Conservation (phyloP, 2,329 filamentous ascomycete species). For the Exophiala alcalophila region DNA sequence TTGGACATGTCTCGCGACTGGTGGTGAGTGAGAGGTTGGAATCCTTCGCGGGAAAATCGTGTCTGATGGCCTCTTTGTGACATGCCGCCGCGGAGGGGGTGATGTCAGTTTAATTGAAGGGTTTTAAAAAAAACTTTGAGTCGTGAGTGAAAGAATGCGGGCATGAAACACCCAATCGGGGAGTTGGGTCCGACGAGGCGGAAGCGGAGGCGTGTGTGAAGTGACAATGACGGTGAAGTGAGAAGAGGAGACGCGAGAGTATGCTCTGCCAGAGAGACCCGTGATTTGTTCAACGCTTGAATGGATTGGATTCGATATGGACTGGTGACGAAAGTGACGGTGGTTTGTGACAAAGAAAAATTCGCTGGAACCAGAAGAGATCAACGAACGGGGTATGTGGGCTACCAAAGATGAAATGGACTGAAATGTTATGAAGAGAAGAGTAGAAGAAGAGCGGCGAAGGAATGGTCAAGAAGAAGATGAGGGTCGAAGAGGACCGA, state of each 20-base stretch:
- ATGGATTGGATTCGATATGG: background rate
- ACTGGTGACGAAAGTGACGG: no score
- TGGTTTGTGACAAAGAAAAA: background rate
- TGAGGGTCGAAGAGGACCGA: background rate
- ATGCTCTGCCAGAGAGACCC: slow-evolving; percentile 11
- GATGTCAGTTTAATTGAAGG: slow-evolving; percentile 18
- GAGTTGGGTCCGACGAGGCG: background rate
- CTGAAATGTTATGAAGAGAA: background rate
- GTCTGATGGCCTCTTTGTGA: slow-evolving; percentile 31
- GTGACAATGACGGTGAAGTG: background rate
- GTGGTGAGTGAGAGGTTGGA: slow-evolving; percentile 41
- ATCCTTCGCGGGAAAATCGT: slow-evolving; percentile 46
- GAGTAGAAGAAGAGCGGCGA: background rate
- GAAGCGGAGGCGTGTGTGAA: background rate
- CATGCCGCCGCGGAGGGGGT: slow-evolving; percentile 18
- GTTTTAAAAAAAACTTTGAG: no score
- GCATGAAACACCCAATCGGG: slow-evolving; percentile 2
- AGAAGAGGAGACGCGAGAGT: slow-evolving; percentile 2
- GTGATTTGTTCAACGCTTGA: slow-evolving; percentile 5
- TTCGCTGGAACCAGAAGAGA: no score
- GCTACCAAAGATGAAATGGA: background rate
- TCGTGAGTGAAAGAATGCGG: slow-evolving; percentile 17
- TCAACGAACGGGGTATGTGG: slow-evolving; percentile 11
- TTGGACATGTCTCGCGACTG: slow-evolving; percentile 42
- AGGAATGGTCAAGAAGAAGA: background rate